A percentile compares a stretch with the other conserved stretches of the same genome.
Conservation (phyloP, 73 alveolate species). For the Loxodes magnus region DNA sequence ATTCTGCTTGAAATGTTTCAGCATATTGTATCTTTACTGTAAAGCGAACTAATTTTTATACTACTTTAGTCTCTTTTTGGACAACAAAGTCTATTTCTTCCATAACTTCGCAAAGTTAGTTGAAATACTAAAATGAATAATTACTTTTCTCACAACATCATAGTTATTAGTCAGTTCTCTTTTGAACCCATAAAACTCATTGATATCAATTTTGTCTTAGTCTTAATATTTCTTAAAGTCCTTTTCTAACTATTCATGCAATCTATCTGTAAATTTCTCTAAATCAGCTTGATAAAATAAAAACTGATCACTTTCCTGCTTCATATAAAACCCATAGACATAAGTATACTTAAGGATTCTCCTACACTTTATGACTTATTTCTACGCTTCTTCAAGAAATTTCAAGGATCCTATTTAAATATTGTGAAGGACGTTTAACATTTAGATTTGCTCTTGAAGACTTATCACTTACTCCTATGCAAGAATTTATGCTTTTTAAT, state of each 20-base stretch:
- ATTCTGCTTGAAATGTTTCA: no score
- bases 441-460: conserved; percentile 17
- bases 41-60: no score
- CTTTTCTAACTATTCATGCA: conserved; percentile 72
- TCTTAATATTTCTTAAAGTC: conserved; percentile 42
- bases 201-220: conserved; percentile 21
- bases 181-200: conserved; percentile 38
- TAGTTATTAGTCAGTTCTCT: conserved; percentile 37
- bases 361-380: conserved; percentile 73
- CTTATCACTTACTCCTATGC: conserved; percentile 20
- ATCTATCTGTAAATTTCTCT: conserved; percentile 60
- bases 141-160: no score
- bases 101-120: no score
- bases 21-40: no score
- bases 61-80: no score
- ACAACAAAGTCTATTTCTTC: no score
- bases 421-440: conserved; percentile 38
- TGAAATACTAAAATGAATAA: no score
- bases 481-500: conserved; percentile 4
- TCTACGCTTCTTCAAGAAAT: conserved; percentile 68
- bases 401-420: conserved; percentile 57
- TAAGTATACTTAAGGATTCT: conserved; percentile 80
- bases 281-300: conserved; percentile 61
- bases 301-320: conserved; percentile 38
- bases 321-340: conserved; percentile 65